Base-by-base conservation (phyloP, 1,284 basidiomycete species). In the Moniliella sp. region DNA sequence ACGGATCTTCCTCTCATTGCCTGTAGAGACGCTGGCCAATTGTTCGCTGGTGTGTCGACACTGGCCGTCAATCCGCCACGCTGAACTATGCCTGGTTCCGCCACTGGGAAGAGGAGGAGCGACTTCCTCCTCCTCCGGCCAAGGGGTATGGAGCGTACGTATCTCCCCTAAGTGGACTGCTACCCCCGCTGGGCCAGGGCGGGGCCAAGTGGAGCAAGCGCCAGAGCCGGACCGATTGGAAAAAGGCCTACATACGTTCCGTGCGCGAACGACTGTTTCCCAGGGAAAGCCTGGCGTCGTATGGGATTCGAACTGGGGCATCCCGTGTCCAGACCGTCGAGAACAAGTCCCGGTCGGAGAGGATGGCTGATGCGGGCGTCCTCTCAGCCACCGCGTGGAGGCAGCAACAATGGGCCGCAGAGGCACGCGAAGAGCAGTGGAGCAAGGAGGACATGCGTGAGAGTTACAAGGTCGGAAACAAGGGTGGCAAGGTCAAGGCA, bases 71-170 rank as follows among this genome's bases (percentile, higher is more conserved):
- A 8, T 43, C 40, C n/a, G 51, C 49, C 4, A 54, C 51, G 10
- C 40, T 54, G 30, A 54, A 54, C 31, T 52, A 48, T 35, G 46
- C 45, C 38, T 54, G 48, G 49, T 51, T 46, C 25, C 35, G 36
- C 5, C 37, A 42, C 31, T 38, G 42, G 19, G 40, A 48, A 18
- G 23, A 15, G 8, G n/a, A n/a, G n/a, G n/a, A n/a, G n/a, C n/a
- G n/a, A n/a, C n/a, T n/a, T n/a, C n/a, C n/a, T n/a, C 7, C 26
- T 10, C 14, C 10, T 13, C 7, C 9, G 10, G 10, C 10, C 26
- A 10, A 13, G 7, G 10, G 26, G 26, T 14, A 27, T 13, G 7
- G 10, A n/a, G 9, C 26, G 13, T 7, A 13, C 13, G 10, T 7
- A 23, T 23, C 8, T 7, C 21, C 7, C 8, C 7, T 7, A 23